Percentiles rank a stretch among this genome's conserved stretches.
These are phyloP conservation scores for Claviceps maximensis DNA, from an alignment of 2,329 filamentous ascomycete genomes.

Conservation along the genomic window DNA sequence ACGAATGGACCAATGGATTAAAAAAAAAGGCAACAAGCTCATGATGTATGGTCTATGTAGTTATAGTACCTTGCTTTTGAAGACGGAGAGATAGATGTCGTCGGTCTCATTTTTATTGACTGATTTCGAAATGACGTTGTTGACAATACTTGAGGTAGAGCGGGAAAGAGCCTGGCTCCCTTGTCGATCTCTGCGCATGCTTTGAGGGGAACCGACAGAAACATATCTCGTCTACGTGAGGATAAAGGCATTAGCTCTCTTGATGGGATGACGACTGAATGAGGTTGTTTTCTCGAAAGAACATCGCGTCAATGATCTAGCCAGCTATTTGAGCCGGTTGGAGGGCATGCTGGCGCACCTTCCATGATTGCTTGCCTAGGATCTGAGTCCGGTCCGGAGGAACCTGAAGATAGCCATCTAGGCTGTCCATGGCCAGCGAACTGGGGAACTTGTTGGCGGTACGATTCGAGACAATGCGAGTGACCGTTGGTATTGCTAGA, in stretches of 20 bases:
- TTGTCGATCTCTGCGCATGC: slow-evolving; percentile 21
- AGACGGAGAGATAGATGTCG: slow-evolving; percentile 37
- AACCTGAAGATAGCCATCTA: slow-evolving; percentile 35
- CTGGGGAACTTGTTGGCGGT: slow-evolving; percentile 1
- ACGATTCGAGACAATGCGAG: not conserved
- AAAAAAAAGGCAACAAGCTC: not conserved
- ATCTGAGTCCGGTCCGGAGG: slow-evolving; percentile 38
- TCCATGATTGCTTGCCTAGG: slow-evolving; percentile 37
- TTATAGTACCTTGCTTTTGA: slow-evolving; percentile 38
- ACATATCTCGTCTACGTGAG: slow-evolving; percentile 42
- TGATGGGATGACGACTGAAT: not conserved
- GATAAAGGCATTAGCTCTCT: slow-evolving; percentile 6
- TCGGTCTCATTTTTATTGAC: slow-evolving; percentile 24
- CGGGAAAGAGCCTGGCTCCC: slow-evolving; percentile 26
- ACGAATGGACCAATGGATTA: too few species aligned
- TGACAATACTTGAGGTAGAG: slow-evolving; percentile 25
- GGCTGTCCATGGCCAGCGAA: slow-evolving; percentile 20
- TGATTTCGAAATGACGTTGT: slow-evolving; percentile 24
- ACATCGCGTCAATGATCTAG: not conserved
- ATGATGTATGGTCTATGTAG: not conserved
- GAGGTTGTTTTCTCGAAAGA: not conserved
- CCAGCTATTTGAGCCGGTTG: not conserved
- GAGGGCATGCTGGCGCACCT: slow-evolving; percentile 25
- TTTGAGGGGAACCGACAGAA: slow-evolving; percentile 31
- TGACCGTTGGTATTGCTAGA: not conserved